Evolutionary conservation across 345 rosid species (phyloP).

Genomic region (Boechera stricta): DNA sequence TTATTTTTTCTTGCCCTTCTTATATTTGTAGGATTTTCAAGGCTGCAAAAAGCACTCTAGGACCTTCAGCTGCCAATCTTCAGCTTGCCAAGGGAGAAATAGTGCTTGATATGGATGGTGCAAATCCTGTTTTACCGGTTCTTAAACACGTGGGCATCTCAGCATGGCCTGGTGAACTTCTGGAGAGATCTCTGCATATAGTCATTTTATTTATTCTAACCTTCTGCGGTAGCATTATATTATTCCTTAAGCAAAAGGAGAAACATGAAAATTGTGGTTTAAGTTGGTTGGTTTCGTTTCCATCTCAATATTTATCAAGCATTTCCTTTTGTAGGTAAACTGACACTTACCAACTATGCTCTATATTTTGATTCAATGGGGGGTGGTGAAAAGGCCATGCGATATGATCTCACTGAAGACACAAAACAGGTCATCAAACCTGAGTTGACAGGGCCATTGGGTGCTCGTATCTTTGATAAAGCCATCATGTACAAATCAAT

Average conservation of each 20-base stretch:
- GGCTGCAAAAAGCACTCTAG: slow-evolving; percentile 60
- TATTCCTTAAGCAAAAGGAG: slow-evolving; percentile 5
- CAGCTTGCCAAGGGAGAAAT: slow-evolving; percentile 88
- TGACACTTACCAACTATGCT: slow-evolving; percentile 81
- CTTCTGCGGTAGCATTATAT: slow-evolving; percentile 11
- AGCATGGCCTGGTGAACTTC: slow-evolving; percentile 91
- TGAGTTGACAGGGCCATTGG: slow-evolving; percentile 92
- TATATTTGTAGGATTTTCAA: slow-evolving; percentile 61
- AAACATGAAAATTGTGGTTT: slow-evolving; percentile 11
- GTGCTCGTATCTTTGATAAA: slow-evolving; percentile 95
- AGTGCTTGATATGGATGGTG: slow-evolving; percentile 83
- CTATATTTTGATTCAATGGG: slow-evolving; percentile 92
- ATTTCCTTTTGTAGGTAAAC: slow-evolving; percentile 67
- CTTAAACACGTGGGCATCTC: slow-evolving; percentile 92
- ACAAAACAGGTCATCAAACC: slow-evolving; percentile 88
- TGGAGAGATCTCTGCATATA: slow-evolving; percentile 30
- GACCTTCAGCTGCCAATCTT: slow-evolving; percentile 62
- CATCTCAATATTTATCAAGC: slow-evolving; percentile 35
- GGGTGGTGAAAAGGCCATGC: slow-evolving; percentile 80
- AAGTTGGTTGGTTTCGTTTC: slow-evolving; percentile 29
- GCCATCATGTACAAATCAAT: slow-evolving; percentile 93
- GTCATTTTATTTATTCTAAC: slow-evolving; percentile 16
- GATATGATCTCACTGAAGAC: slow-evolving; percentile 80
- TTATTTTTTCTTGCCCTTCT: slow-evolving; percentile 8
- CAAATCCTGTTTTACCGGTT: slow-evolving; percentile 85